Conservation (phyloP, 164 flowering plant genomes). For the Santalum album region DNA sequence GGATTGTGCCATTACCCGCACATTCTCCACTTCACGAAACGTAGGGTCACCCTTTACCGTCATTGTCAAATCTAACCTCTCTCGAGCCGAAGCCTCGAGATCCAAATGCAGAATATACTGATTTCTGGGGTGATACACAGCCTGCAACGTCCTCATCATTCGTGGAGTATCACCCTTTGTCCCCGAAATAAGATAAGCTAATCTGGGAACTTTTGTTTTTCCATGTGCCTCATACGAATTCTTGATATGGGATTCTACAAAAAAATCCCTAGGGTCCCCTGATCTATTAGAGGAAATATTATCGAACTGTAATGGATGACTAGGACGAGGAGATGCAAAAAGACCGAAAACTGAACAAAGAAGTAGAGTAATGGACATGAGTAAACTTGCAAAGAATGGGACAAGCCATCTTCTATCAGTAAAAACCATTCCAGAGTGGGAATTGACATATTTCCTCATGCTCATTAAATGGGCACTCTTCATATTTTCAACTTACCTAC, state of each 20-base stretch:
- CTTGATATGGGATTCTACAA: constrained; percentile 59
- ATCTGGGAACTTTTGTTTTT: constrained; percentile 45
- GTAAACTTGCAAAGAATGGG: constrained; percentile 68
- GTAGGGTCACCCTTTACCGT: constrained; percentile 61
- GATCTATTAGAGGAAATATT: constrained; percentile 24
- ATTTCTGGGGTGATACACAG: constrained; percentile 91
- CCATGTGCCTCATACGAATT: constrained; percentile 13
- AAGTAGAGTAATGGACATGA: constrained; percentile 46
- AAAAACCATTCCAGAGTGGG: constrained; percentile 50
- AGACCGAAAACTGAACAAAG: constrained; percentile 35
- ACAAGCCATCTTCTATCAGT: constrained; percentile 73
- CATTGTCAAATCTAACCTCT: constrained; percentile 60
- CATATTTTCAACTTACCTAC: background rate
- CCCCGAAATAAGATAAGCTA: constrained; percentile 93
- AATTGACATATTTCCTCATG: constrained; percentile 55
- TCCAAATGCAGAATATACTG: constrained; percentile 90
- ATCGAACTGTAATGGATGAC: constrained; percentile 40
- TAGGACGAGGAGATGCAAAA: constrained; percentile 32
- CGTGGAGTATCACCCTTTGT: constrained; percentile 89
- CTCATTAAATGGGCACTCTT: constrained; percentile 8
- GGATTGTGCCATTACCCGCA: constrained; percentile 79
- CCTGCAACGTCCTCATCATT: constrained; percentile 82
- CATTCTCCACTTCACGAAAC: constrained; percentile 74
- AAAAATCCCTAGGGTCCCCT: constrained; percentile 52
- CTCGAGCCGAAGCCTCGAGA: constrained; percentile 95